These are phyloP conservation scores for Lizonia empirigonia DNA, from an alignment of 2,329 filamentous ascomycete species.

Conservation along the genomic window DNA sequence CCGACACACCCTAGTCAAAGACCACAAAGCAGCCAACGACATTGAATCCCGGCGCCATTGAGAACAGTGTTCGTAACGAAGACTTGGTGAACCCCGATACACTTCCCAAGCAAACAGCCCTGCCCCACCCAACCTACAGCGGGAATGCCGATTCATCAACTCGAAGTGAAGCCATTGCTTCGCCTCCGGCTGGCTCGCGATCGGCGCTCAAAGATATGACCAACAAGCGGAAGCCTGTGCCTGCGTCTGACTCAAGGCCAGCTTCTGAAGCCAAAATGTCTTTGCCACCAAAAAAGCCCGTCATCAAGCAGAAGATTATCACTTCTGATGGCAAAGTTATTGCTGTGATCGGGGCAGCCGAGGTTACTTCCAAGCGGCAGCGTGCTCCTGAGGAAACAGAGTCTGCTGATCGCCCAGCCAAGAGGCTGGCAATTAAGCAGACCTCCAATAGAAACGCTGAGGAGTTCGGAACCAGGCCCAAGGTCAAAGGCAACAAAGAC, in stretches of 20 bases:
- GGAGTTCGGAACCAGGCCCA: background rate
- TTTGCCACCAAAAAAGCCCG: background rate
- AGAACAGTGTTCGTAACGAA: background rate
- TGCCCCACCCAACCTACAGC: background rate
- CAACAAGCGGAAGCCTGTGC: background rate
- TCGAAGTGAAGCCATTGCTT: background rate
- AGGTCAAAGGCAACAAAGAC: background rate
- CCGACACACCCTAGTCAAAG: background rate
- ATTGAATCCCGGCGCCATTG: background rate
- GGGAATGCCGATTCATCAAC: background rate
- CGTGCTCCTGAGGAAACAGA: background rate
- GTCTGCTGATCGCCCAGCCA: background rate
- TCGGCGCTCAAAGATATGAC: background rate
- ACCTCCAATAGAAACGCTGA: background rate
- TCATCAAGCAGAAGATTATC: background rate
- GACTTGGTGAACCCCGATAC: background rate
- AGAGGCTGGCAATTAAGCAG: background rate
- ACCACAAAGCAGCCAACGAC: background rate
- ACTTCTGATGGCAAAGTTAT: background rate
- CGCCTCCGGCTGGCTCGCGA: background rate
- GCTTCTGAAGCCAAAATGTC: background rate
- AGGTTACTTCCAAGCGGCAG: background rate
- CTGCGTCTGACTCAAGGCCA: background rate
- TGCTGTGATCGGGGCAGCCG: background rate
- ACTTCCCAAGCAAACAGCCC: background rate